phyloP scores from a whole-genome alignment of 108 stramenopile genomes.

The Craspedostauros australis region DNA sequence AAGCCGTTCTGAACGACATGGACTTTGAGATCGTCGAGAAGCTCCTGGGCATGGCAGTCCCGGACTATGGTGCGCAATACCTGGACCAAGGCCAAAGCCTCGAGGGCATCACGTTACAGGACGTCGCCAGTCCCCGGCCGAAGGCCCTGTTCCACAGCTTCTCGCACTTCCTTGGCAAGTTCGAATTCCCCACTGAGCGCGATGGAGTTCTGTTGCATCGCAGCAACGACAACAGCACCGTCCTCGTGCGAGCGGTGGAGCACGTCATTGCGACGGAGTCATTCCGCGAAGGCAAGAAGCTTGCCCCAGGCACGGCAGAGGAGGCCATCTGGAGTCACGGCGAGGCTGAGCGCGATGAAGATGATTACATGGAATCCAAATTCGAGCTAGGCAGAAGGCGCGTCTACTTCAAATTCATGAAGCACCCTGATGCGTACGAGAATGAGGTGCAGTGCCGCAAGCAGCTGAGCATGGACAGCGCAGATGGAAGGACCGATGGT shows the following conservation, averaged over 20 bases:
- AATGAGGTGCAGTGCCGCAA: conserved; percentile 49
- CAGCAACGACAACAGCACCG: conserved; percentile 19
- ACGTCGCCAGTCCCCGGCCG: conserved; percentile 34
- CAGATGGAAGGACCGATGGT: no score
- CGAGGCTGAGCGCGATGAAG: conserved; percentile 27
- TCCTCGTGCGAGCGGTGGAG: conserved; percentile 38
- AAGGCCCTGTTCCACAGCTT: conserved; percentile 31
- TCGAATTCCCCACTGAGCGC: conserved; percentile 29
- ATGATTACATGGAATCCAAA: conserved; percentile 13
- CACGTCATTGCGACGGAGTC: conserved; percentile 22
- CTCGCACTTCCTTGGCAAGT: conserved; percentile 39
- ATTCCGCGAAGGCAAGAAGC: conserved; percentile 19
- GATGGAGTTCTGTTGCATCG: conserved; percentile 34
- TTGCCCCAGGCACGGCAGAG: conserved; percentile 35
- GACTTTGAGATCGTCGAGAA: conserved; percentile 20
- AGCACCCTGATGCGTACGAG: conserved; percentile 30
- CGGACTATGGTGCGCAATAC: conserved; percentile 22
- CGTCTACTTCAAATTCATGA: conserved; percentile 65
- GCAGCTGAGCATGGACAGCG: conserved; percentile 18
- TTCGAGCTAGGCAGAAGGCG: conserved; percentile 24
- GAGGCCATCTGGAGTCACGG: conserved; percentile 43
- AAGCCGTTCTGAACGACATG: conserved; percentile 32
- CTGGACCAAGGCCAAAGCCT: conserved; percentile 6
- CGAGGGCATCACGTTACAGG: conserved; percentile 26
- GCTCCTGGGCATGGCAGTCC: conserved; percentile 20